Base-by-base conservation (phyloP, 1,284 basidiomycete genomes). In the Ganoderma lucidum region DNA sequence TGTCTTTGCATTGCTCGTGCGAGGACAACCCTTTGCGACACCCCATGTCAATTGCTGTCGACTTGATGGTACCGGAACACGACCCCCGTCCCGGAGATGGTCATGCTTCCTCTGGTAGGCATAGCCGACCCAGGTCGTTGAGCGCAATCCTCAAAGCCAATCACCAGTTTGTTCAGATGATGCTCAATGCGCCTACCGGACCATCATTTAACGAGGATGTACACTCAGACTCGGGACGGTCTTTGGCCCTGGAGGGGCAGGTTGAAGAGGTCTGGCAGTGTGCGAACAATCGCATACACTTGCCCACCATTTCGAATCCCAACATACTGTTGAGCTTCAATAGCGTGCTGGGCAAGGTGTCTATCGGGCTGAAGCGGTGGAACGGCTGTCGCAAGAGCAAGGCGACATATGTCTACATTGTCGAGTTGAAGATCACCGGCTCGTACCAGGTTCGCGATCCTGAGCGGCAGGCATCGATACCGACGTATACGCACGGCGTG, bases 341-440 rank as follows among this genome's bases (percentile, higher is more conserved):
- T 23, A 62, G 37, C 37, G 65, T 9, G 32, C 23, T 61, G 2
- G 65, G 59, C 1, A 32, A 32, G 12, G 45, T 62, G 12, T 58
- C n/a, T 9, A 9, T 66, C 45, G 32, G 45, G 45, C 45, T 66
- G 28, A 66, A 66, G 45, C 42, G 65, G 28, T 66, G 65, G 65
- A 56, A 61, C 6, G 58, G 65, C 32, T 66, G 65, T 28, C 59
- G 48, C 45, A 60, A 59, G 37, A 66, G 58, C 65, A 51, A 30
- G 2, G 59, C 59, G 59, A 53, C 58, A 15, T 66, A 66, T 35
- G 65, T 61, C 58, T 66, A 66, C 42, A 45, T 66, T n/a, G 65
- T 66, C 28, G 65, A 66, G 14, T 12, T 65, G 15, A 48, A 41
- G 42, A 48, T 66, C 44, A 32, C 17, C 1, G 2, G 32, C 28